Percentiles rank a stretch among this genome's conserved stretches.
Conservation (phyloP, 1,139 yeast genomes). For the Hansenula lynferdii region DNA sequence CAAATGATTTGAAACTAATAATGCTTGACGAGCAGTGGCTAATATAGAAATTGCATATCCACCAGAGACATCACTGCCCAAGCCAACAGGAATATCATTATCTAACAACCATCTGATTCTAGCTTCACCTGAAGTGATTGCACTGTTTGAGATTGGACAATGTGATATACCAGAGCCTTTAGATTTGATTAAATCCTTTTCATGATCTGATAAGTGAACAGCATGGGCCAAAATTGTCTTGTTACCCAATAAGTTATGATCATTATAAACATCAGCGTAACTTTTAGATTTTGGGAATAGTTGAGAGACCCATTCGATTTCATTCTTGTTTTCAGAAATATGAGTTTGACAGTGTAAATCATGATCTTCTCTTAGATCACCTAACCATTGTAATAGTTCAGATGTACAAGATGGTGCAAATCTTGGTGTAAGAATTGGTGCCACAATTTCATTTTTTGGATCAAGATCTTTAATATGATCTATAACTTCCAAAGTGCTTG, state of each 20-base stretch:
- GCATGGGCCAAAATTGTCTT: slow-evolving; percentile 89
- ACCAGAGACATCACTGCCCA: slow-evolving; percentile 93
- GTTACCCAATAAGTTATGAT: slow-evolving; percentile 50
- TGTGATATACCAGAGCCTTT: slow-evolving; percentile 76
- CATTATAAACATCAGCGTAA: slow-evolving; percentile 77
- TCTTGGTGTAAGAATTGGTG: slow-evolving; percentile 85
- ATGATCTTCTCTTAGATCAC: slow-evolving; percentile 37
- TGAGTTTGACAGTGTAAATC: slow-evolving; percentile 84
- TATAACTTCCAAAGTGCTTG: slow-evolving; percentile 54
- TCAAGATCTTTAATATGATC: slow-evolving; percentile 42
- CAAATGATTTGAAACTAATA: slow-evolving; percentile 78
- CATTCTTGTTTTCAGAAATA: slow-evolving; percentile 72
- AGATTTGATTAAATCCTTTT: slow-evolving; percentile 48
- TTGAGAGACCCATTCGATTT: slow-evolving; percentile 68
- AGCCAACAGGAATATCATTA: slow-evolving; percentile 66
- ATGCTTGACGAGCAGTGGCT: slow-evolving; percentile 70
- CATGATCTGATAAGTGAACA: slow-evolving; percentile 64
- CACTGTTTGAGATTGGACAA: slow-evolving; percentile 90
- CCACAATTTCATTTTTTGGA: slow-evolving; percentile 43
- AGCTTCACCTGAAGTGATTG: slow-evolving; percentile 89
- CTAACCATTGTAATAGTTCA: slow-evolving; percentile 57
- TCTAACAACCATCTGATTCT: slow-evolving; percentile 69
- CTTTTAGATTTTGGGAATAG: slow-evolving; percentile 66
- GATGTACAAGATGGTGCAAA: slow-evolving; percentile 88
- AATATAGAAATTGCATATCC: slow-evolving; percentile 83